A percentile compares a stretch with the other conserved stretches of the same genome.
Evolutionary conservation across 2,329 filamentous ascomycete species (phyloP).

Genomic region (Aquanectria penicillioides): DNA sequence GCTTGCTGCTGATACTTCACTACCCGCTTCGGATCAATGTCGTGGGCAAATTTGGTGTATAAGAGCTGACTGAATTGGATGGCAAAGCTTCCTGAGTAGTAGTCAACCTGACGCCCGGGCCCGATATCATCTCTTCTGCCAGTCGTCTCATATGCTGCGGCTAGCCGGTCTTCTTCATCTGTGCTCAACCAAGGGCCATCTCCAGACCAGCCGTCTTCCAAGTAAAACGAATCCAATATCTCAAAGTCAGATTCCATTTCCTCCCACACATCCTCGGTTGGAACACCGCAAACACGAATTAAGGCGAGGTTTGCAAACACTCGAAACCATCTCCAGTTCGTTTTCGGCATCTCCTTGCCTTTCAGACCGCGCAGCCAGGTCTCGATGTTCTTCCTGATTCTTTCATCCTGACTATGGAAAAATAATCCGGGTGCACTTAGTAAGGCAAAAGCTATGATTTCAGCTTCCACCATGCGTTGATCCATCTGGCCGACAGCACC

Average conservation of each 20-base stretch:
- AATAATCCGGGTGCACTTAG: slow-evolving; percentile 50
- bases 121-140: slow-evolving; percentile 37
- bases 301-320: slow-evolving; percentile 60
- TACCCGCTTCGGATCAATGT: slow-evolving; percentile 52
- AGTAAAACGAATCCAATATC: slow-evolving; percentile 56
- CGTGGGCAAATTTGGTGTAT: slow-evolving; percentile 54
- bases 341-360: slow-evolving; percentile 55
- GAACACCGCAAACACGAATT: slow-evolving; percentile 51
- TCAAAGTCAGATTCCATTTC: slow-evolving; percentile 54
- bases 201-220: slow-evolving; percentile 57
- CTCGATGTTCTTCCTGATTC: slow-evolving; percentile 47
- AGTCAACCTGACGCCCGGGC: slow-evolving; percentile 55
- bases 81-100: slow-evolving; percentile 64
- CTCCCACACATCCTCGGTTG: slow-evolving; percentile 44
- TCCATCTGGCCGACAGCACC: slow-evolving; percentile 56
- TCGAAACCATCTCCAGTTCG: slow-evolving; percentile 65
- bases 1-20: slow-evolving; percentile 51
- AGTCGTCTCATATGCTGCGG: slow-evolving; percentile 9
- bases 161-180: slow-evolving; percentile 25
- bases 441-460: slow-evolving; percentile 60
- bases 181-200: slow-evolving; percentile 55
- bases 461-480: slow-evolving; percentile 65
- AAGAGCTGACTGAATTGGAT: slow-evolving; percentile 62
- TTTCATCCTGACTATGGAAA: slow-evolving; percentile 38
- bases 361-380: slow-evolving; percentile 56